Percentiles rank a stretch among this genome's conserved stretches.
These are phyloP conservation scores for Amanita brunnescens DNA, from an alignment of 768 basidiomycete genomes.

Conservation along the genomic window DNA sequence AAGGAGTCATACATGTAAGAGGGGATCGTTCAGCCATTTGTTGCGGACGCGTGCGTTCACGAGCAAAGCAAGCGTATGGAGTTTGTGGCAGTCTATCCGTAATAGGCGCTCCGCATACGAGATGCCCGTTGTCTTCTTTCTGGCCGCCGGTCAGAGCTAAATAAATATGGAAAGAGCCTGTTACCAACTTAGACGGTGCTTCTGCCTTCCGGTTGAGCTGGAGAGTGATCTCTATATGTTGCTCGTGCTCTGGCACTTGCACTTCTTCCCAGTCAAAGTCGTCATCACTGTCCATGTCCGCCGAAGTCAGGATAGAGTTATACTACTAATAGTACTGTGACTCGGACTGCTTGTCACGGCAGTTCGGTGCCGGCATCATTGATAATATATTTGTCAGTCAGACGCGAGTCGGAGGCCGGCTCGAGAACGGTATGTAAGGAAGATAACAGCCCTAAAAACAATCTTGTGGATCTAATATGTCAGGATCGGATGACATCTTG, in stretches of 20 bases:
- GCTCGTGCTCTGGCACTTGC: constrained; percentile 42
- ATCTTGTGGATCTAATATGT: too few relatives aligned
- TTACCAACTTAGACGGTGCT: constrained; percentile 37
- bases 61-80: constrained; percentile 79
- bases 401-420: too few relatives aligned
- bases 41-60: constrained; percentile 72
- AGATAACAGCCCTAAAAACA: too few relatives aligned
- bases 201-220: constrained; percentile 31
- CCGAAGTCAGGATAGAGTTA: constrained; percentile 12
- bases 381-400: not conserved
- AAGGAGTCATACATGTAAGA: constrained; percentile 65
- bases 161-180: constrained; percentile 6
- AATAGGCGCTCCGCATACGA: constrained; percentile 61
- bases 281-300: constrained; percentile 42
- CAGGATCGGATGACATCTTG: too few relatives aligned
- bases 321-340: too few relatives aligned
- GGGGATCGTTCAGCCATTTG: constrained; percentile 69
- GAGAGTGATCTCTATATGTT: constrained; percentile 67
- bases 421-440: too few relatives aligned
- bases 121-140: constrained; percentile 36
- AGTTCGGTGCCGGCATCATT: not conserved
- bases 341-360: not conserved
- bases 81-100: constrained; percentile 79
- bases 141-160: constrained; percentile 14
- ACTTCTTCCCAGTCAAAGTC: constrained; percentile 82